These are phyloP conservation scores for Ganoderma lucidum DNA, from an alignment of 1,284 basidiomycete genomes.

Conservation along the genomic window DNA sequence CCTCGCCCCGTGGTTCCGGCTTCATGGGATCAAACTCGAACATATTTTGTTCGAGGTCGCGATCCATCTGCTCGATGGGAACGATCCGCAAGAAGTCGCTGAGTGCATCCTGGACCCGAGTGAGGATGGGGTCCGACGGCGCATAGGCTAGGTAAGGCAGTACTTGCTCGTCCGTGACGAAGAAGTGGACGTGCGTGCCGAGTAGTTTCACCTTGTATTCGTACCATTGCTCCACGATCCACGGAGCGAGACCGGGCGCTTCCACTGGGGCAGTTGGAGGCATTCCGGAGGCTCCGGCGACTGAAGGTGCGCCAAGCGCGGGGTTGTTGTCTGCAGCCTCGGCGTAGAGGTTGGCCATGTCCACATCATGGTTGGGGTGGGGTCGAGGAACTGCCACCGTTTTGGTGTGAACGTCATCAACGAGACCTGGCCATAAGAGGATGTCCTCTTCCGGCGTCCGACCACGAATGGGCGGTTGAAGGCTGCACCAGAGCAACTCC, in stretches of 20 bases:
- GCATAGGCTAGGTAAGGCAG: constrained; percentile 76
- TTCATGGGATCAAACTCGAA: constrained; percentile 59
- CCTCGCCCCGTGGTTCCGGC: constrained; percentile 22
- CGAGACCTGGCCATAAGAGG: constrained; percentile 75
- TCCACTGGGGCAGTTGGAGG: constrained; percentile 22
- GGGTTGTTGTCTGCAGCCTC: constrained; percentile 24
- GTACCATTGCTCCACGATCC: constrained; percentile 63
- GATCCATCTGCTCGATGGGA: constrained; percentile 53
- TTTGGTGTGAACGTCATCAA: constrained; percentile 65
- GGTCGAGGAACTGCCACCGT: constrained; percentile 36
- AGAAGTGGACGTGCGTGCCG: constrained; percentile 55
- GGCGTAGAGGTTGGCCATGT: constrained; percentile 22
- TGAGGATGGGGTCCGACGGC: constrained; percentile 58
- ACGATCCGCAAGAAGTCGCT: constrained; percentile 34
- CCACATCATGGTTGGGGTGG: constrained; percentile 15
- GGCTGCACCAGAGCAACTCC: constrained; percentile 78
- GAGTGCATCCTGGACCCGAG: constrained; percentile 49
- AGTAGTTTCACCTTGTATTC: constrained; percentile 72
- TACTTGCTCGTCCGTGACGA: constrained; percentile 60
- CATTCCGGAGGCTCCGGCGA: constrained; percentile 11
- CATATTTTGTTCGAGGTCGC: constrained; percentile 47
- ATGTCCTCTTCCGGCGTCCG: constrained; percentile 53
- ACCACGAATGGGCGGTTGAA: constrained; percentile 58
- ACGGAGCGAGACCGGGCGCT: constrained; percentile 47
- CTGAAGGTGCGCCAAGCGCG: background rate